Base-by-base conservation (phyloP, 805 yeast genomes). In the Clavispora santaluciae region DNA sequence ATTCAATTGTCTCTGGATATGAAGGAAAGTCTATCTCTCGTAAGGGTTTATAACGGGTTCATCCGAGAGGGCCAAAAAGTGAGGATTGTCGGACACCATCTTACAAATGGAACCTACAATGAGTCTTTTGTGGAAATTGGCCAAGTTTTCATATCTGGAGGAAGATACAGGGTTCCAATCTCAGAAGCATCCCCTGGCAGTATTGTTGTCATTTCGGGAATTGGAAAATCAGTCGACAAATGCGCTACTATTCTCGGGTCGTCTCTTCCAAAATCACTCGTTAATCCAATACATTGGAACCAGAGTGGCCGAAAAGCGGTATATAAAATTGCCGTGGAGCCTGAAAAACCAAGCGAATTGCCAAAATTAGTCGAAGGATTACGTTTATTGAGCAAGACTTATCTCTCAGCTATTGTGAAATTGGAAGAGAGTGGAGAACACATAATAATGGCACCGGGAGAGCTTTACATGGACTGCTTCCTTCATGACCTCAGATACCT, bases 401-500 rank as follows among this genome's bases (percentile, higher is more conserved):
- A 86, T 55, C 73, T 83, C 8, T 83, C 89, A 3, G 70, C 80
- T 26, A 72, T 72, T 16, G 66, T 86, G n/a, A 78, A 74, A 47
- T 87, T 84, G 1, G 96, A 88, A 57, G 95, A 86, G 49, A 83
- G 90, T 38, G 96, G 97, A 2, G 97, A 89, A 52, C 87, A 84
- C 56, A 79, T 81, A 1, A 58, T 93, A 0, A 54, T 81, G 21
- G 96, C 93, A 0, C 77, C 87, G 8, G 99, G 99, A 6, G 98
- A 93, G 55, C 53, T 91, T 13, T 87, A 86, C 55, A 59, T 93
- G 61, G 98, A 93, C 59, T 86, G 93, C 50, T 64, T 85, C 18
- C 61, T 93, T 29, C 85, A 82, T 57, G 96, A 88, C 54, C 61
- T 93, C 33, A 68, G 97, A 47, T 59, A 67, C 21, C 65, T 76